A percentile compares a stretch with the other conserved stretches of the same genome.
These are phyloP conservation scores for Termitomyces sp. DNA, from an alignment of 768 basidiomycete species.

Conservation along the genomic window DNA sequence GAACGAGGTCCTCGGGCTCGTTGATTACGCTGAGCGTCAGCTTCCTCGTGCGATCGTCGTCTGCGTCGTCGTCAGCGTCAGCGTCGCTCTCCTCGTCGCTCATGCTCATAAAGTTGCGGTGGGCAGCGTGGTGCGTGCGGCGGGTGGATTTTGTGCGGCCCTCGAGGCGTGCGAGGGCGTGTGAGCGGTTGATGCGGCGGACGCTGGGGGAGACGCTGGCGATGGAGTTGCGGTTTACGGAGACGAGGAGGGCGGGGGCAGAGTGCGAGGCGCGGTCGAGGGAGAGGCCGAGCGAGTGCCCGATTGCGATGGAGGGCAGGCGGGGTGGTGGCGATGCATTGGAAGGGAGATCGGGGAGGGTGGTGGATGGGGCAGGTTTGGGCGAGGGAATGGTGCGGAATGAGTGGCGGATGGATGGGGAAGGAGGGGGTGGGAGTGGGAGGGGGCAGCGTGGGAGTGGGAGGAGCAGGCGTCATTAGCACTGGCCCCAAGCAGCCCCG, in stretches of 20 bases:
- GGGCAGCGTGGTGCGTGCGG: constrained; percentile 16
- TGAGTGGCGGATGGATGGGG: constrained; percentile 17
- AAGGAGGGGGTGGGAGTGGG: too few relatives aligned
- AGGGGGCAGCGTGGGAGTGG: constrained; percentile 19
- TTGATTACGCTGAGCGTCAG: constrained; percentile 17
- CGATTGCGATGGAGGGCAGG: constrained; percentile 25
- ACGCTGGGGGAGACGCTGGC: constrained; percentile 42
- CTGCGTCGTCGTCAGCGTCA: constrained; percentile 26
- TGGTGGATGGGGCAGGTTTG: constrained; percentile 52
- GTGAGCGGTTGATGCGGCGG: constrained; percentile 44
- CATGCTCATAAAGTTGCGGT: constrained; percentile 61
- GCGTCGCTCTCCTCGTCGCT: constrained; percentile 58
- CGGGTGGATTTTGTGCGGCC: constrained; percentile 34
- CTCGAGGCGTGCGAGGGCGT: constrained; percentile 62
- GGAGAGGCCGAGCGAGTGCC: constrained; percentile 21
- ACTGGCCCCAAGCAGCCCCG: constrained; percentile 47
- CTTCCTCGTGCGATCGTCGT: not conserved
- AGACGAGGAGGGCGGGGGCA: constrained; percentile 16
- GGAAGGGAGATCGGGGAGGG: constrained; percentile 35
- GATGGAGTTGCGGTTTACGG: constrained; percentile 17
- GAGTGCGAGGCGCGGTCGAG: constrained; percentile 15
- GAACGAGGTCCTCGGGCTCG: constrained; percentile 35
- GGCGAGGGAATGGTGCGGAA: constrained; percentile 51
- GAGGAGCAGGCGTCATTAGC: constrained; percentile 23
- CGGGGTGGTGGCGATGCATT: constrained; percentile 19